Base-by-base conservation (phyloP, 148 eudicot genomes). In the Gaultheria prostrata region DNA sequence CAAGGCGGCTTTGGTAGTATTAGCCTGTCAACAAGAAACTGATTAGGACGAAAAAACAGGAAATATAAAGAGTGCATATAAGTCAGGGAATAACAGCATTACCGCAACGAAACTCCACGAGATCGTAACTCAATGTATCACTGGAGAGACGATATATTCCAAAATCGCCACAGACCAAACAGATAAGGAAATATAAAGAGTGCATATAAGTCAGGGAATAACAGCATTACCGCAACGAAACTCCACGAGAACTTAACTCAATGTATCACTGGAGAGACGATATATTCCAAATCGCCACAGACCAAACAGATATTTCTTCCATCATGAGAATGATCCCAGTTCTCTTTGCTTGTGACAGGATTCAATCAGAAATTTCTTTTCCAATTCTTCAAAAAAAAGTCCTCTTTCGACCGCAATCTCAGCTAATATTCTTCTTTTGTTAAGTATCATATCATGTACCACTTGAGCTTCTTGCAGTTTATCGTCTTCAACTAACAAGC, bases 401-500 rank as follows among this genome's bases (percentile, higher is more conserved):
- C 78, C 49, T 67, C 78, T 48, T 46, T 21, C 28, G 7, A 78
- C 61, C 0, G 72, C 30, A 48, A 50, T 24, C 17, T 78, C 77
- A 48, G 71, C 18, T 32, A 61, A 14, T 35, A 63, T 61, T 21
- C 57, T 83, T 48, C 26, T 70, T 67, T 78, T 78, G 76, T 35
- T 24, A 67, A 43, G 77, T 39, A 84, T 12, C 63, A 85, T 57
- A 76, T 75, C 76, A 48, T 80, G 32, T 11, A 85, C 14, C 32
- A 48, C n/a, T 30, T 57, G 33, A 24, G 59, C 82, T 61, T 85
- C 73, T 15, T 21, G 65, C 74, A 76, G 35, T 30, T 86, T 81
- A 9, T 90, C 80, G 76, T 88, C 90, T 77, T 90, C 77, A 21
- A 59, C 69, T 61, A 90, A 81, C 46, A 90, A 80, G 67, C 79